A percentile compares a stretch with the other conserved stretches of the same genome.
Conservation (phyloP, 2,329 filamentous ascomycete species). For the Aureobasidium sp. region DNA sequence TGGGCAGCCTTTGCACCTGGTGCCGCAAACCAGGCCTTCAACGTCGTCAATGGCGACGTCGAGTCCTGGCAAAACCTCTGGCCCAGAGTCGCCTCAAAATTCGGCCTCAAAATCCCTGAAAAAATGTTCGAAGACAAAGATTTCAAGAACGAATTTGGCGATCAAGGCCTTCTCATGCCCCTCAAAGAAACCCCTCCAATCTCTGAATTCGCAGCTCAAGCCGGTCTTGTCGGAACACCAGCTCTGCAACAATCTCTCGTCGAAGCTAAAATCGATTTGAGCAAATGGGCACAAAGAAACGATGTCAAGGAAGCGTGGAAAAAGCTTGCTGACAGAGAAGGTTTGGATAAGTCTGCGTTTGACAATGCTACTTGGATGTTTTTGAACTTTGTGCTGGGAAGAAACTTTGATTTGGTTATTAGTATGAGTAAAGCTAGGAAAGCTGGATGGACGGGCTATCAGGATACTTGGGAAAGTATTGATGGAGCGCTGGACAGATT, state of each 20-base stretch:
- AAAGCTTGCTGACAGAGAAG: constrained; percentile 29
- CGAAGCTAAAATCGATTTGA: constrained; percentile 36
- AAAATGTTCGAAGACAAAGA: constrained; percentile 14
- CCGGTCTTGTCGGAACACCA: background rate
- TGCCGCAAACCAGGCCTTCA: constrained; percentile 37
- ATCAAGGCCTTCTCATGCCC: constrained; percentile 8
- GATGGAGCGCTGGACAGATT: background rate
- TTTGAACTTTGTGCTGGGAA: constrained; percentile 37
- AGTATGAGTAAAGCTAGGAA: constrained; percentile 43
- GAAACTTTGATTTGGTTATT: constrained; percentile 36
- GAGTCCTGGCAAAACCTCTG: constrained; percentile 39
- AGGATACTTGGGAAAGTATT: constrained; percentile 19
- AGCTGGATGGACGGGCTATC: constrained; percentile 38
- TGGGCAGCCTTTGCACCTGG: constrained; percentile 30
- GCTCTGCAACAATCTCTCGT: constrained; percentile 26
- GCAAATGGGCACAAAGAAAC: constrained; percentile 35
- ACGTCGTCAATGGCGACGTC: constrained; percentile 37
- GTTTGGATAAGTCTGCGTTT: constrained; percentile 30
- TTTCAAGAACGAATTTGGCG: background rate
- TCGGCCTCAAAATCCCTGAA: constrained; percentile 28
- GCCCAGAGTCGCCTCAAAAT: constrained; percentile 34
- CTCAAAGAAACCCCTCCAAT: background rate
- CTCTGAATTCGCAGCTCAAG: background rate
- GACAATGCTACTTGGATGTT: constrained; percentile 42
- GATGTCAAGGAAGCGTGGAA: constrained; percentile 38